Evolutionary conservation across 2,329 filamentous ascomycete species (phyloP).

Genomic region (Penicillium olsonii): DNA sequence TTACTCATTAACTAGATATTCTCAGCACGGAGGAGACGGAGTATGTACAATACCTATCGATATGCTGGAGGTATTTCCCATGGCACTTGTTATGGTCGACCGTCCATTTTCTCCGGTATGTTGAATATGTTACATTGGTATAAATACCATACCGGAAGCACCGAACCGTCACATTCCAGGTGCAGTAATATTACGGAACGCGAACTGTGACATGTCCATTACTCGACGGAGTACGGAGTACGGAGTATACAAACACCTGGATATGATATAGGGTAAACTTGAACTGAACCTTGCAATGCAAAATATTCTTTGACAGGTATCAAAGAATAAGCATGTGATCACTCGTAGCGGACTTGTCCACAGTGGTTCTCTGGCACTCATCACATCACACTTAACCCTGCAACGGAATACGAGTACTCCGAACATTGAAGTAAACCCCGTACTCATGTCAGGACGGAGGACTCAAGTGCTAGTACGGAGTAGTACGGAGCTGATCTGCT

Average conservation of each 20-base stretch:
- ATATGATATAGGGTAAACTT: no score
- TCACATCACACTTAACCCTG: neutral
- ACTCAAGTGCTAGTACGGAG: neutral
- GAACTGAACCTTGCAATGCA: no score
- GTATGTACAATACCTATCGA: no score
- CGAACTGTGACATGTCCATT: neutral
- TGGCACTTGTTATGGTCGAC: neutral
- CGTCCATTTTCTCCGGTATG: constrained; percentile 15
- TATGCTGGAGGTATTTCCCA: no score
- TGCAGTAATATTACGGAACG: constrained; percentile 7
- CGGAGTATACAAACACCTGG: no score
- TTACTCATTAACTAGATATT: neutral
- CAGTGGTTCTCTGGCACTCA: neutral
- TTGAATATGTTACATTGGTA: constrained; percentile 11
- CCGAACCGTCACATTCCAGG: constrained; percentile 18
- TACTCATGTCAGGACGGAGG: neutral
- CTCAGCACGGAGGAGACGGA: neutral
- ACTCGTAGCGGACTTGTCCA: neutral
- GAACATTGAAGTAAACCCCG: no score
- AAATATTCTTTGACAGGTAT: neutral
- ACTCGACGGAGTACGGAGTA: no score
- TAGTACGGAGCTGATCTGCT: neutral
- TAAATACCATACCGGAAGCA: constrained; percentile 23
- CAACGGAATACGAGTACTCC: no score
- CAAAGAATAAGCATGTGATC: constrained; percentile 5